These are phyloP conservation scores for Tetrapisispora arboricola DNA, from an alignment of 805 yeast genomes.

Conservation along the genomic window DNA sequence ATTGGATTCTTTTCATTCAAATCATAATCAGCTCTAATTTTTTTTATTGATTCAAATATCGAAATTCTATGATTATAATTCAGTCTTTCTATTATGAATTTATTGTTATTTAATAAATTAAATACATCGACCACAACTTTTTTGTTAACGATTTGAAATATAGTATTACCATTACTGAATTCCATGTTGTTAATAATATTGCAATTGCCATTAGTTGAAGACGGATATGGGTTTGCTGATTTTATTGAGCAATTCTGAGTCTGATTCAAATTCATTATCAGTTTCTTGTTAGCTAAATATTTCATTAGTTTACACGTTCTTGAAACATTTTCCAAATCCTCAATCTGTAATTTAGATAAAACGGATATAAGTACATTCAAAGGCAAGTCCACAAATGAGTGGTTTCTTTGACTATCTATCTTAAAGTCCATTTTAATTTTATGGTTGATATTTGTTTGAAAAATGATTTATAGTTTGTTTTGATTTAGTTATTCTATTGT, in stretches of 20 bases:
- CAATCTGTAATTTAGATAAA: conserved; percentile 14
- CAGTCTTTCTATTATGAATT: conserved; percentile 6
- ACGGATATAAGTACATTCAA: conserved; percentile 18
- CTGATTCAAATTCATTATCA: conserved; percentile 2
- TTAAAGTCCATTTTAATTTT: background rate
- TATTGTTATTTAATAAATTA: conserved; percentile 12
- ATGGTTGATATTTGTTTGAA: background rate
- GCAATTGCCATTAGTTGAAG: too few species aligned
- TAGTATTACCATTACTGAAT: background rate
- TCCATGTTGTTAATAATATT: background rate
- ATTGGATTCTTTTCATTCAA: conserved; percentile 6
- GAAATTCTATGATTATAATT: conserved; percentile 9
- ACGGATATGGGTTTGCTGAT: too few species aligned
- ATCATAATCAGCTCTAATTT: conserved; percentile 11
- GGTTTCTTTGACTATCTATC: background rate
- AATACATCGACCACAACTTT: conserved; percentile 14
- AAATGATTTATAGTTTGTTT: background rate
- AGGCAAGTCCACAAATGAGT: conserved; percentile 16
- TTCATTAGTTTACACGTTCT: conserved; percentile 18
- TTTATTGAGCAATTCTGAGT: background rate
- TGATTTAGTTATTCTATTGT: too few species aligned
- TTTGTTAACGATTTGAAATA: background rate
- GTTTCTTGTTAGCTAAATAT: conserved; percentile 16
- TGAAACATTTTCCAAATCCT: conserved; percentile 15
- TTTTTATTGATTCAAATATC: conserved; percentile 11